Percentiles rank a stretch among this genome's conserved stretches.
Evolutionary conservation across 2,329 filamentous ascomycete genomes (phyloP).

Genomic region (Aspergillus phoenicis): DNA sequence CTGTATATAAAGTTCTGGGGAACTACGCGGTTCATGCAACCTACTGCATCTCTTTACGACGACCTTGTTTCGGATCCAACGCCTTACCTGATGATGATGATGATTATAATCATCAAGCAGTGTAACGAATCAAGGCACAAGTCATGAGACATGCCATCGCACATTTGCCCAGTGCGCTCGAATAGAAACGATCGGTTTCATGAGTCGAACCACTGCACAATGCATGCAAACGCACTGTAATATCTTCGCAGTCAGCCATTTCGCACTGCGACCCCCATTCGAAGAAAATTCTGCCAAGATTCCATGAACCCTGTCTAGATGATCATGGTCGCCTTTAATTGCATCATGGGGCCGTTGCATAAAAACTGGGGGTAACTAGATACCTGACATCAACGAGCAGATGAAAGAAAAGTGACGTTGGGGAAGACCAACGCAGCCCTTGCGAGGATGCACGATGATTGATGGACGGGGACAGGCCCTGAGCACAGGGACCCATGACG

Average conservation of each 20-base stretch:
- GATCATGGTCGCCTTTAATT: not conserved
- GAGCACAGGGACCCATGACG: not conserved
- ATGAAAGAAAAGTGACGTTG: slow-evolving; percentile 1
- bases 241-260: not conserved
- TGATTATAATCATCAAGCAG: not conserved
- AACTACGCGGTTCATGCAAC: not conserved
- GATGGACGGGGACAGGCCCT: not conserved
- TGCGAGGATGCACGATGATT: not conserved
- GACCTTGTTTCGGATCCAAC: not conserved
- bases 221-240: not conserved
- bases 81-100: not conserved
- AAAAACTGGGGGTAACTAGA: not conserved
- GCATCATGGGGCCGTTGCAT: slow-evolving; percentile 5
- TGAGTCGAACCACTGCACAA: not conserved
- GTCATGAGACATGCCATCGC: not conserved
- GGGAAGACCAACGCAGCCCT: not conserved
- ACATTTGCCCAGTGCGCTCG: not conserved
- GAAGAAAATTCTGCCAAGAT: not conserved
- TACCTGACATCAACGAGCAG: not conserved
- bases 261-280: not conserved
- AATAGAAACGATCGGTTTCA: not conserved
- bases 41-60: not conserved
- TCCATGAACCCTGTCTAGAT: not conserved
- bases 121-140: not conserved
- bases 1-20: too few species aligned